Conservation (phyloP, 768 basidiomycete species). For the Lepiota brunneoincarnata region DNA sequence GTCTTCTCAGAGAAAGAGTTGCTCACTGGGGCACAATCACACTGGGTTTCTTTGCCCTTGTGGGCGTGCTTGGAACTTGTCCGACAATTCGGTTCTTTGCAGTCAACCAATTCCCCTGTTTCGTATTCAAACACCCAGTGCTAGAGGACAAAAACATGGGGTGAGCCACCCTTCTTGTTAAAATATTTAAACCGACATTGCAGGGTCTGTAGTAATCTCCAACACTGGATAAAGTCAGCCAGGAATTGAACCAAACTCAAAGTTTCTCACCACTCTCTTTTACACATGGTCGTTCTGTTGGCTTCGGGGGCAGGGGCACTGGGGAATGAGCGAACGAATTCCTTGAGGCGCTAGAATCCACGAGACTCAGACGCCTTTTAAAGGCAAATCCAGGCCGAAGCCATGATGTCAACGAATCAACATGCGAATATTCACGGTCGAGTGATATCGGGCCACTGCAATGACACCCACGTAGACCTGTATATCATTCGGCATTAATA, state of each 20-base stretch:
- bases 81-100: conserved; percentile 45
- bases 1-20: background rate
- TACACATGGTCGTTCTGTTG: conserved; percentile 44
- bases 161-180: conserved; percentile 8
- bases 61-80: conserved; percentile 60
- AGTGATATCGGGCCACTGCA: too few species aligned
- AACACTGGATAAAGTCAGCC: conserved; percentile 22
- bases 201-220: conserved; percentile 45
- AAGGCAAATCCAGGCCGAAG: too few species aligned
- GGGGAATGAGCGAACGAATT: background rate
- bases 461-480: too few species aligned
- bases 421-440: background rate
- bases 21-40: conserved; percentile 11
- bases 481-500: too few species aligned
- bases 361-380: background rate
- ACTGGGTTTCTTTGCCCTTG: conserved; percentile 21
- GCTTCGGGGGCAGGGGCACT: background rate
- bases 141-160: conserved; percentile 27
- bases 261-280: conserved; percentile 37
- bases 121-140: conserved; percentile 65
- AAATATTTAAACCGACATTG: conserved; percentile 28
- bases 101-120: conserved; percentile 58
- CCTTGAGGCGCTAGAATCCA: background rate
- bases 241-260: background rate
- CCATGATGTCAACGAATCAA: background rate